Base-by-base conservation (phyloP, 352 stramenopile genomes). In the Globisporangium spiculum region DNA sequence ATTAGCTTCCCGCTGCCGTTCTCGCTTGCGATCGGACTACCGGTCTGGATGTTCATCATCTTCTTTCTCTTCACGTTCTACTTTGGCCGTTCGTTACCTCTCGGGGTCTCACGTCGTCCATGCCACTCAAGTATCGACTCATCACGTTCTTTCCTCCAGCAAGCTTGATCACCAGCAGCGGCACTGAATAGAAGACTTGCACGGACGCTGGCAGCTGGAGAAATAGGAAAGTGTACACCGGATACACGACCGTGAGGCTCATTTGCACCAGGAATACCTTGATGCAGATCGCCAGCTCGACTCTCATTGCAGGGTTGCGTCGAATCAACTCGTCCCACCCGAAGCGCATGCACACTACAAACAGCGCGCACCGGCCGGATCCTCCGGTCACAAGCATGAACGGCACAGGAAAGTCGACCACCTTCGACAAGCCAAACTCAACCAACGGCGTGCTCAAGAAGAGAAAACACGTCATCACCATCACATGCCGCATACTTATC, bases 401-500 rank as follows among this genome's bases (percentile, higher is more conserved):
- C 53, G 53, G 53, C 53, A 59, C 26, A 26, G 53, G 53, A 20
- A 59, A 59, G 53, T 26, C 53, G 26, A 59, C 41, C 26, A 14
- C 26, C 26, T 59, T 59, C 8, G 53, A 59, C 26, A 59, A 59
- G 24, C 53, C 26, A 30, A 38, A 59, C 12, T 24, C 4, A 27
- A 20, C 12, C 34, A 18, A 36, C 12, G 53, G 26, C 4, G 26
- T 41, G 34, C 53, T 22, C 24, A 4, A 24, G 7, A 12, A 36
- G 10, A 59, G 24, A 26, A 59, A 59, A 16, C 27, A 20, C 14
- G 53, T 7, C 26, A 59, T 36, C 26, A 9, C 12, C 1, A 20
- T 41, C 53, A 59, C 26, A 4, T 59, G 4, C 10, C 26, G 26
- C 53, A 59, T 24, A 24, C 26, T 38, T 16, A 59, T 59, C 53